Percentiles rank a stretch among this genome's conserved stretches.
These are phyloP conservation scores for Aspergillus pseudoviridinutans DNA, from an alignment of 2,329 filamentous ascomycete species.

Conservation along the genomic window DNA sequence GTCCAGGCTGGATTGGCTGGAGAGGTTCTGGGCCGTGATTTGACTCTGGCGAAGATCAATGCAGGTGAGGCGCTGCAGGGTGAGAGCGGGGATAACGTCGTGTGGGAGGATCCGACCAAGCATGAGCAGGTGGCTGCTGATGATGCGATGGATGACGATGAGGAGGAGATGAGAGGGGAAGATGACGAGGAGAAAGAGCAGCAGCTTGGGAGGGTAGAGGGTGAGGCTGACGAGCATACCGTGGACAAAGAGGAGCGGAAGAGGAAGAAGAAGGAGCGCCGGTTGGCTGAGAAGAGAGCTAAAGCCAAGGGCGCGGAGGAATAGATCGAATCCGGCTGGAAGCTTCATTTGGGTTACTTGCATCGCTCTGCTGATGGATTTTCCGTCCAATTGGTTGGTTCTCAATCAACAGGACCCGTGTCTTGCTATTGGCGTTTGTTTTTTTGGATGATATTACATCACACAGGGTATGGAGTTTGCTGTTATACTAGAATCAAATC, in stretches of 20 bases:
- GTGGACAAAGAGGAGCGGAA: slow-evolving; percentile 53
- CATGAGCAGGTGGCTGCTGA: slow-evolving; percentile 43
- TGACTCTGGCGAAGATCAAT: slow-evolving; percentile 34
- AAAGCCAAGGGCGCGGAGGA: slow-evolving; percentile 30
- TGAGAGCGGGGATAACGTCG: slow-evolving; percentile 25
- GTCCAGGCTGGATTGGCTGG: slow-evolving; percentile 43
- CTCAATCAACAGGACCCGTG: slow-evolving; percentile 1
- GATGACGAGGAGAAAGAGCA: slow-evolving; percentile 42
- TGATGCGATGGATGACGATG: slow-evolving; percentile 37
- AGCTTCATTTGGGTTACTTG: neutral
- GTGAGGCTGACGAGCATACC: slow-evolving; percentile 24
- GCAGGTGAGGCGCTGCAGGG: slow-evolving; percentile 29
- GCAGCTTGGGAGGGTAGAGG: slow-evolving; percentile 26
- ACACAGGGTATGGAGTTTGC: neutral
- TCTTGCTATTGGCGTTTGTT: slow-evolving; percentile 18
- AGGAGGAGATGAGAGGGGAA: slow-evolving; percentile 33
- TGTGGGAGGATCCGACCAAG: slow-evolving; percentile 35
- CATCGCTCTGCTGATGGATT: slow-evolving; percentile 11
- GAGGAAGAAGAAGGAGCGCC: slow-evolving; percentile 53
- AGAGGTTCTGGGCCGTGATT: slow-evolving; percentile 39
- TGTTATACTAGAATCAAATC: neutral
- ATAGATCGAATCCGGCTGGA: slow-evolving; percentile 7
- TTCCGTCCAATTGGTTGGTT: slow-evolving; percentile 9
- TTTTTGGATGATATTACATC: neutral
- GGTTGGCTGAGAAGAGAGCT: slow-evolving; percentile 42